Percentiles rank a stretch among this genome's conserved stretches.
phyloP scores from a whole-genome alignment of 345 rosid species.

The Aquilaria malaccensis region DNA sequence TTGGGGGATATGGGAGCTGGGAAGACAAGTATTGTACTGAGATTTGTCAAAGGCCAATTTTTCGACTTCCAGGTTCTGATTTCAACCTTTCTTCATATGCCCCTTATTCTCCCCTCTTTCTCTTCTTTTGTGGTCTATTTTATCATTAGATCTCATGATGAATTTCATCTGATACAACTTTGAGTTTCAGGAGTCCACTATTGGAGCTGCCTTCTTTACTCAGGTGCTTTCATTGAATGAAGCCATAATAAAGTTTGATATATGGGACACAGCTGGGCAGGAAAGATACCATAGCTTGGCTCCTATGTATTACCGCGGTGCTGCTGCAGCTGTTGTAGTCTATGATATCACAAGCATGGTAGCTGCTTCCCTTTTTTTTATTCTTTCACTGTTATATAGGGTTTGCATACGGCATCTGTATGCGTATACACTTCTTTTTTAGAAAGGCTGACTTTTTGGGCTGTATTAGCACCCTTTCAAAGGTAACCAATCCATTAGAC shows the following conservation, averaged over 20 bases:
- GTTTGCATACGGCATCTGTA: not conserved
- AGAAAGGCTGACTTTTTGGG: too few species aligned
- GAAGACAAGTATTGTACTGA: slow-evolving; percentile 67
- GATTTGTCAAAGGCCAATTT: slow-evolving; percentile 77
- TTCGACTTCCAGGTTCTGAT: slow-evolving; percentile 54
- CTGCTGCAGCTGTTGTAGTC: slow-evolving; percentile 78
- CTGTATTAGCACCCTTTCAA: too few species aligned
- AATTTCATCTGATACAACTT: slow-evolving; percentile 12
- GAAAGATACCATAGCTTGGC: slow-evolving; percentile 83
- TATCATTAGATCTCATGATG: not conserved
- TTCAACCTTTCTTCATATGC: not conserved
- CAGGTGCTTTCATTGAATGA: slow-evolving; percentile 64
- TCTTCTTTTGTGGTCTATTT: not conserved
- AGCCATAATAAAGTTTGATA: slow-evolving; percentile 63
- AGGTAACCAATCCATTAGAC: too few species aligned
- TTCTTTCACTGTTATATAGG: not conserved
- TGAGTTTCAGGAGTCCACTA: slow-evolving; percentile 55
- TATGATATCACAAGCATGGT: slow-evolving; percentile 77
- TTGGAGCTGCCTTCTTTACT: slow-evolving; percentile 82
- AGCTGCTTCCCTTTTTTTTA: slow-evolving; percentile 4
- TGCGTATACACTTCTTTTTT: too few species aligned
- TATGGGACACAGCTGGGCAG: slow-evolving; percentile 89
- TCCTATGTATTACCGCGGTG: slow-evolving; percentile 84
- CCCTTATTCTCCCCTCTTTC: not conserved
- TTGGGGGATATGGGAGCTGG: slow-evolving; percentile 88